phyloP scores from a whole-genome alignment of 2,329 filamentous ascomycete genomes.

The Emergomyces africanus region DNA sequence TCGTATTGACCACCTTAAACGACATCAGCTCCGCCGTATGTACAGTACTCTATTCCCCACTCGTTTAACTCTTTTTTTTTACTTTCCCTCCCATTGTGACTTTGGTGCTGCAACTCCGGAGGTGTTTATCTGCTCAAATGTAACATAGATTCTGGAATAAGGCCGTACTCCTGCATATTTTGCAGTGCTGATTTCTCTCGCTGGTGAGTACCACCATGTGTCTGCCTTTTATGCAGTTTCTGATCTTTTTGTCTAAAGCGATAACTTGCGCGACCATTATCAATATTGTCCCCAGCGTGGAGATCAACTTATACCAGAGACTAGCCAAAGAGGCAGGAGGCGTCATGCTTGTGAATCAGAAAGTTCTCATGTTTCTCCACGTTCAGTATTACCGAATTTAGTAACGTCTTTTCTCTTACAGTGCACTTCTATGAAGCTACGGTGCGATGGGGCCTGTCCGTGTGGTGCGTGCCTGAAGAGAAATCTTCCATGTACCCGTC shows the following conservation, averaged over 20 bases:
- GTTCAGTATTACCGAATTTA: neutral
- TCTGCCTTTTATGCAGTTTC: neutral
- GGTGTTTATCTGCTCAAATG: neutral
- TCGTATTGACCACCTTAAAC: constrained; percentile 36
- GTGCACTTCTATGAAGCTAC: constrained; percentile 37
- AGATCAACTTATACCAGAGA: constrained; percentile 32
- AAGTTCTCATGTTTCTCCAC: constrained; percentile 9
- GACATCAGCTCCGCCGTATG: constrained; percentile 35
- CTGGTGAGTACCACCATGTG: constrained; percentile 21
- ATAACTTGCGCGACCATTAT: constrained; percentile 36
- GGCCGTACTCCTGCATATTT: constrained; percentile 35
- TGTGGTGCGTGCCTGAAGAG: constrained; percentile 34
- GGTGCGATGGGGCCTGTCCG: constrained; percentile 33
- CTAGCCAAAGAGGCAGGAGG: constrained; percentile 32
- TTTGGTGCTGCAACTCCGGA: neutral
- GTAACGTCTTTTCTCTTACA: constrained; percentile 11
- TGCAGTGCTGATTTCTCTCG: constrained; percentile 34
- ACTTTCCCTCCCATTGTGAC: neutral
- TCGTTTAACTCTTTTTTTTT: neutral
- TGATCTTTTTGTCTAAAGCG: constrained; percentile 18
- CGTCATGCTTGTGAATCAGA: constrained; percentile 37
- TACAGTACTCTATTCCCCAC: neutral
- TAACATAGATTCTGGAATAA: constrained; percentile 32
- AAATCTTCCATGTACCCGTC: constrained; percentile 28
- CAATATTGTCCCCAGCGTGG: constrained; percentile 29